Conservation (phyloP, 108 stramenopile genomes). For the Asterionellopsis glacialis region DNA sequence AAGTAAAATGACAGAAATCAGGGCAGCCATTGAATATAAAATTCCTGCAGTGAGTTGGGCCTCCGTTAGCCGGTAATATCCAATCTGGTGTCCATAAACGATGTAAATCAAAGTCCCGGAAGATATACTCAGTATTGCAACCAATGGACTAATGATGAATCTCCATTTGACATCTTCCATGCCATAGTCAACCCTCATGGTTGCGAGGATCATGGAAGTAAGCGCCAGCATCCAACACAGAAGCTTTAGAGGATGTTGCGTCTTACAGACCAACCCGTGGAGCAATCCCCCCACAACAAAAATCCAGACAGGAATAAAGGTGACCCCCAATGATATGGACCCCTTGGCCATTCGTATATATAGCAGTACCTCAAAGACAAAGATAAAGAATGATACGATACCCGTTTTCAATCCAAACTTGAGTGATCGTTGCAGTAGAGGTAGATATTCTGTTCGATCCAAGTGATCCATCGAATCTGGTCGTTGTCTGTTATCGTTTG, state of each 20-base stretch:
- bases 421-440: conserved; percentile 73
- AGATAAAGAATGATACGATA: conserved; percentile 65
- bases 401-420: conserved; percentile 87
- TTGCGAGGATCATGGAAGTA: conserved; percentile 51
- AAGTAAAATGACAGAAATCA: conserved; percentile 63
- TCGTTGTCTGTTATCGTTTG: conserved; percentile 75
- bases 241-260: conserved; percentile 62
- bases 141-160: conserved; percentile 50
- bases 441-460: conserved; percentile 81
- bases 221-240: conserved; percentile 68
- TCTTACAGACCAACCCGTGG: conserved; percentile 82
- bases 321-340: conserved; percentile 35
- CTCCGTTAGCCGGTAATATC: conserved; percentile 77
- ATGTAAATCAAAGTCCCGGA: conserved; percentile 70
- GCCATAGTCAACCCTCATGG: conserved; percentile 63
- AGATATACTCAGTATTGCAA: conserved; percentile 52
- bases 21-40: conserved; percentile 66
- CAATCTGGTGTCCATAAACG: conserved; percentile 82
- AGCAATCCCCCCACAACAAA: conserved; percentile 57
- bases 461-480: conserved; percentile 79
- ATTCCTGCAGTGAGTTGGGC: conserved; percentile 82
- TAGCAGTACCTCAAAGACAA: conserved; percentile 77
- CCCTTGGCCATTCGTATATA: conserved; percentile 44
- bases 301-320: conserved; percentile 71
- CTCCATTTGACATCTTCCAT: conserved; percentile 37